Evolutionary conservation across 208 protist genomes (phyloP), one percentile per base, ranked within the genome.

Genomic region (Leishmania gerbilli): DNA sequence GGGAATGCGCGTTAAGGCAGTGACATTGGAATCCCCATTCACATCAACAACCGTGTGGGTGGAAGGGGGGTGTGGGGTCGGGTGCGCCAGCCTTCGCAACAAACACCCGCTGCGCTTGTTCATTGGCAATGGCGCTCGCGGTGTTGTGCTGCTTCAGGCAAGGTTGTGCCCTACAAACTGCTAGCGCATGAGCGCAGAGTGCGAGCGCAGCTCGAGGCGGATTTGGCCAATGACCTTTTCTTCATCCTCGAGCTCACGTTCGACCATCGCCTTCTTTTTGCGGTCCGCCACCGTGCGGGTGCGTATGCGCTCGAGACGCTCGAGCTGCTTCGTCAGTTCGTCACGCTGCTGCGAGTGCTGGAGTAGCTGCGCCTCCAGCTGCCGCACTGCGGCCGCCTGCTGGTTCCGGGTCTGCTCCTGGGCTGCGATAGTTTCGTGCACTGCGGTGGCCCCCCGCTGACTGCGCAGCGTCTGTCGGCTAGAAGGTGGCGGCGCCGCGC

Each of bases 181-280:
- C 74, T 77, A 77, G 9, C 74, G 74, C 8, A 62, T 56, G 9
- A 85, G 69, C 34, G 80, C 75, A 2, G 76, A 75, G 45, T 65
- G 24, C 40, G 65, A 82, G 34, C 93, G 93, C 71, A 96, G 81
- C 72, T 87, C 78, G 55, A 93, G 85, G 37, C 90, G 83, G 68
- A 93, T 87, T 37, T 90, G 87, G 0, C 93, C 87, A 75, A 96
- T 91, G 3, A 76, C 68, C 31, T 84, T 77, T 67, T 96, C 89
- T 40, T 87, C 87, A 19, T 82, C 83, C 56, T 86, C 84, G 13
- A 96, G 80, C 9, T 84, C 80, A 7, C 72, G 40, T 68, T 96
- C 91, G 45, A 91, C 56, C 0, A 84, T 53, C 9, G 83, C 84
- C 62, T 92, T 92, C 77, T 88, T 89, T 62, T 83, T 77, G 40